A percentile compares a stretch with the other conserved stretches of the same genome.
These are phyloP conservation scores for Pyrus communis DNA, from an alignment of 306 rosid genomes.

Conservation along the genomic window DNA sequence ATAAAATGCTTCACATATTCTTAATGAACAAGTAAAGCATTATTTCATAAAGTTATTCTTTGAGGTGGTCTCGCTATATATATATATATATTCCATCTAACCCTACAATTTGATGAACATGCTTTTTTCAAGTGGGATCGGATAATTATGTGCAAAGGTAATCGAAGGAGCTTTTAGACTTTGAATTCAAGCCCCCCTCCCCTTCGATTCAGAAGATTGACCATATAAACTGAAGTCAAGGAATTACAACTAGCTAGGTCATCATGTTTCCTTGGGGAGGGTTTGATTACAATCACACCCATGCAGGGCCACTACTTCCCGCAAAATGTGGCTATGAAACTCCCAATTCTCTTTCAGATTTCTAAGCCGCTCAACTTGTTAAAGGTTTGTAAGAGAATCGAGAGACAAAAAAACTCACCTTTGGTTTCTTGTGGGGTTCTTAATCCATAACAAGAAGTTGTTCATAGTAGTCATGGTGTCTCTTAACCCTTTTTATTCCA, in stretches of 20 bases:
- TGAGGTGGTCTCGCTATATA: neutral
- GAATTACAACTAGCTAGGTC: constrained; percentile 20
- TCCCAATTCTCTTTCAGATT: constrained; percentile 8
- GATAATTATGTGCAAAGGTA: constrained; percentile 20
- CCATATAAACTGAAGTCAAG: constrained; percentile 11
- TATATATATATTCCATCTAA: neutral
- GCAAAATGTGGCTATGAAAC: constrained; percentile 15
- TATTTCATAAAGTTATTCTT: neutral
- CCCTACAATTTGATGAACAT: constrained; percentile 8
- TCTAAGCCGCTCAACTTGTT: constrained; percentile 3
- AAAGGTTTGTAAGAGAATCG: constrained; percentile 22
- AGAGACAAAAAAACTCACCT: constrained; percentile 24
- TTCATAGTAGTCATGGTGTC: constrained; percentile 23
- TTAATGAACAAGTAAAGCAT: constrained; percentile 5
- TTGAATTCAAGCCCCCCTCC: constrained; percentile 26
- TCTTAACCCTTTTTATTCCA: neutral
- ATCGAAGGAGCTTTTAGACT: constrained; percentile 23
- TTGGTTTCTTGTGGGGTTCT: constrained; percentile 28
- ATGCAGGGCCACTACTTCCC: constrained; percentile 2
- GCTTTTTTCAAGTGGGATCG: constrained; percentile 22
- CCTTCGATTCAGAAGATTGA: constrained; percentile 20
- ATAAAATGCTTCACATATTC: neutral
- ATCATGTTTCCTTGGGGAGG: constrained; percentile 5
- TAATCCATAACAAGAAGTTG: neutral
- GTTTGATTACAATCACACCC: neutral